Percentiles rank a stretch among this genome's conserved stretches.
Conservation (phyloP, 2,329 filamentous ascomycete species). For the Verticillium isaacii region DNA sequence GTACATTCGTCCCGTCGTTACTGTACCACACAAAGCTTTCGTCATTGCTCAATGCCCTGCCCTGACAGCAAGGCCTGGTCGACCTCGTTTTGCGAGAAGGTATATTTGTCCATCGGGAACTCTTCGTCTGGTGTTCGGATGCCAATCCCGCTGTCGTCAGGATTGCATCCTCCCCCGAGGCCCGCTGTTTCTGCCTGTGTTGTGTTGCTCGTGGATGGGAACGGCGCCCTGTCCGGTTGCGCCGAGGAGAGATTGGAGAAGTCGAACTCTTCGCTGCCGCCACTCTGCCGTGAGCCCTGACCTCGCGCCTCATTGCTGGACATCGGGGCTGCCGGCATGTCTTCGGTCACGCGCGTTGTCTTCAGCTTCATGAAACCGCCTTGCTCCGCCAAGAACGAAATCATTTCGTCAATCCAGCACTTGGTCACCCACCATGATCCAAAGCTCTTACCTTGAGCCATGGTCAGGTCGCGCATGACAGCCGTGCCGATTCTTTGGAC, state of each 20-base stretch:
- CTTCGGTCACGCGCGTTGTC: conserved; percentile 26
- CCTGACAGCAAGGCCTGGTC: conserved; percentile 26
- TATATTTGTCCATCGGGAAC: conserved; percentile 56
- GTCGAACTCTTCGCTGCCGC: conserved; percentile 39
- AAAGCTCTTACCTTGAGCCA: conserved; percentile 73
- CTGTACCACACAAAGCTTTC: not conserved
- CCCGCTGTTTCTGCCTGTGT: conserved; percentile 38
- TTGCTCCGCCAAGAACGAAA: conserved; percentile 81
- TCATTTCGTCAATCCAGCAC: conserved; percentile 93
- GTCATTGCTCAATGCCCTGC: conserved; percentile 20
- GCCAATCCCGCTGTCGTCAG: conserved; percentile 71
- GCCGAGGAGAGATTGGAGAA: conserved; percentile 39
- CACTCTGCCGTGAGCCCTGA: conserved; percentile 35
- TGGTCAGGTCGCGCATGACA: conserved; percentile 75
- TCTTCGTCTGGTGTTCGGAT: conserved; percentile 65
- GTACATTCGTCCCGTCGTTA: conserved; percentile 15
- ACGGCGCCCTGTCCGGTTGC: conserved; percentile 46
- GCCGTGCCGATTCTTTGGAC: conserved; percentile 72
- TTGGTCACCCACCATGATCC: conserved; percentile 95
- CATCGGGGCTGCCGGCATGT: conserved; percentile 25
- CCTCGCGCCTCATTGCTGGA: conserved; percentile 29
- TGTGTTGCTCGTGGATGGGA: conserved; percentile 37
- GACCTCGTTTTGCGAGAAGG: conserved; percentile 31
- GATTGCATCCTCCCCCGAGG: conserved; percentile 31
- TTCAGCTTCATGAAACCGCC: conserved; percentile 76